A percentile compares a stretch with the other conserved stretches of the same genome.
phyloP scores from a whole-genome alignment of 305 asterid species.

The Fraxinus baroniana region DNA sequence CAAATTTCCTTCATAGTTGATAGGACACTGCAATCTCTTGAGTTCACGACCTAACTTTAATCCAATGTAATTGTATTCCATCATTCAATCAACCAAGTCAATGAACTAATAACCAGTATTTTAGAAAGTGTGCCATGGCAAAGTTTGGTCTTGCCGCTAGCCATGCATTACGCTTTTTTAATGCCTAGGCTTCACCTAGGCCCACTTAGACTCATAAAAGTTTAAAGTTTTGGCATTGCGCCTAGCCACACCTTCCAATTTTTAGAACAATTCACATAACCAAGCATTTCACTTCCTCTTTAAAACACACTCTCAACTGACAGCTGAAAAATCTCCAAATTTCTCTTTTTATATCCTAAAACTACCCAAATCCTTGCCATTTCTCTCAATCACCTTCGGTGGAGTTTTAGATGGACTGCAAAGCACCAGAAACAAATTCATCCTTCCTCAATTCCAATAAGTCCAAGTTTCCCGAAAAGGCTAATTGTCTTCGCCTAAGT shows the following conservation, averaged over 20 bases:
- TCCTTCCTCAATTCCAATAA: not conserved
- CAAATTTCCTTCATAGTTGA: not conserved
- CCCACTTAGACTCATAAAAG: not conserved
- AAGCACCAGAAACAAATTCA: not conserved
- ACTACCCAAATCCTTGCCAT: not conserved
- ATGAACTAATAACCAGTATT: not conserved
- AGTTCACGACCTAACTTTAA: not conserved
- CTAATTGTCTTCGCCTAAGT: not conserved
- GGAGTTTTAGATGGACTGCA: not conserved
- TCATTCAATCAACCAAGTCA: not conserved
- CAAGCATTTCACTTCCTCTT: not conserved
- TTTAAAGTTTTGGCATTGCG: not conserved
- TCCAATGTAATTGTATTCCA: not conserved
- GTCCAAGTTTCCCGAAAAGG: not conserved
- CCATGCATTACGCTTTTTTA: not conserved
- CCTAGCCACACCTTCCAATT: not conserved
- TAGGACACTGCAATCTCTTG: not conserved
- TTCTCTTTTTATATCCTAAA: not conserved
- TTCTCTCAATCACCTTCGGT: not conserved
- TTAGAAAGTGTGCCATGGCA: not conserved
- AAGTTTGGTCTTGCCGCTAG: not conserved
- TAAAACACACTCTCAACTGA: not conserved
- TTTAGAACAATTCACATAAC: not conserved
- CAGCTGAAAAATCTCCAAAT: not conserved
- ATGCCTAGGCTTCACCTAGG: not conserved